These are phyloP conservation scores for Fusarium beomiforme DNA, from an alignment of 2,329 filamentous ascomycete species.

Conservation along the genomic window DNA sequence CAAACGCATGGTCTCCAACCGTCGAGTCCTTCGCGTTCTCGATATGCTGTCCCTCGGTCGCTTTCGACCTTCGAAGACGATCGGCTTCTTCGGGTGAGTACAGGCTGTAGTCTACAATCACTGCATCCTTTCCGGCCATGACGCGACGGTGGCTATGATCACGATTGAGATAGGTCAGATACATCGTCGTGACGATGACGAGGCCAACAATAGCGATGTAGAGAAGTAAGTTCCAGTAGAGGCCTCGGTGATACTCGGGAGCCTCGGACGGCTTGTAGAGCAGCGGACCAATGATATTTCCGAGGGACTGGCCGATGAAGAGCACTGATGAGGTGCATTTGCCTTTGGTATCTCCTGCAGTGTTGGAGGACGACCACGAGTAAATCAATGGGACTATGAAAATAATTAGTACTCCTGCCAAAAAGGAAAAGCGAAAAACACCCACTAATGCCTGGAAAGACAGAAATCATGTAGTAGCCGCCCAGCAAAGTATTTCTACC, in stretches of 20 bases:
- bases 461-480: constrained; percentile 68
- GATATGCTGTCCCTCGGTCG: neutral
- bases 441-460: constrained; percentile 60
- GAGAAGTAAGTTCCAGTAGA: constrained; percentile 66
- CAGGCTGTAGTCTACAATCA: constrained; percentile 58
- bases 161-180: constrained; percentile 60
- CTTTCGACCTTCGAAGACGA: constrained; percentile 47
- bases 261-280: constrained; percentile 45
- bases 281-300: constrained; percentile 67
- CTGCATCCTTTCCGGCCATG: constrained; percentile 64
- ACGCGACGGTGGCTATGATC: constrained; percentile 62
- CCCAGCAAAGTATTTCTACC: constrained; percentile 56
- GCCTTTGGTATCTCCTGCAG: constrained; percentile 73
- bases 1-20: constrained; percentile 20
- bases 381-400: constrained; percentile 62
- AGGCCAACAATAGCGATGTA: constrained; percentile 66
- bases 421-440: fast-evolving
- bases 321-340: constrained; percentile 70
- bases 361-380: constrained; percentile 67
- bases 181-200: neutral
- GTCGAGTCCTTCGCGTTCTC: neutral
- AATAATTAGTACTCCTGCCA: fast-evolving
- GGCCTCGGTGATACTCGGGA: constrained; percentile 54
- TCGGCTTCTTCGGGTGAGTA: constrained; percentile 45
- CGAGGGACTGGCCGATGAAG: constrained; percentile 69